Evolutionary conservation across 495 filamentous ascomycete genomes (phyloP).

Genomic region (Tuber melanosporum): DNA sequence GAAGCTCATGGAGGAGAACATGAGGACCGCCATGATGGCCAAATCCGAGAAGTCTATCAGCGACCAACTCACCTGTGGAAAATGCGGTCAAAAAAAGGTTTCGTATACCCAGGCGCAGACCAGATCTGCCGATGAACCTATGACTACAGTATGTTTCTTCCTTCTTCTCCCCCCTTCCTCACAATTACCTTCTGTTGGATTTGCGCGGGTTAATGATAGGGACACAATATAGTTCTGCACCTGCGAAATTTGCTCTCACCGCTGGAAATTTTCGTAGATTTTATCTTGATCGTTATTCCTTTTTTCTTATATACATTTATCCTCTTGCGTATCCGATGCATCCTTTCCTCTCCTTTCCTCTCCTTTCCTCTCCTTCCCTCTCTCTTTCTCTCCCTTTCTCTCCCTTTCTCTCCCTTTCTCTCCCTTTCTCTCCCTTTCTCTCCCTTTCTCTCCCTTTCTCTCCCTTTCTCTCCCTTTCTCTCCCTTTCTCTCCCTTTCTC

Average conservation of each 20-base stretch:
- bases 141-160: slow-evolving; percentile 54
- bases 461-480: neutral
- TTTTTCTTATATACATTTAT: neutral
- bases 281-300: neutral
- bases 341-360: neutral
- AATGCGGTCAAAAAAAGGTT: slow-evolving; percentile 87
- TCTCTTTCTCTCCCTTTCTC: too few species aligned
- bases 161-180: neutral
- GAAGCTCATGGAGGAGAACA: slow-evolving; percentile 75
- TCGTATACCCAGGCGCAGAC: slow-evolving; percentile 95
- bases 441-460: neutral
- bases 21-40: slow-evolving; percentile 89
- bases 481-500: neutral
- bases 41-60: slow-evolving; percentile 82
- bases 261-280: slow-evolving; percentile 56
- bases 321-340: neutral
- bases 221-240: slow-evolving; percentile 54
- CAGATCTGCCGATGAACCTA: slow-evolving; percentile 83
- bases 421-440: neutral
- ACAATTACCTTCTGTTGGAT: neutral
- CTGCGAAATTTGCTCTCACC: slow-evolving; percentile 66
- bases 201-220: neutral
- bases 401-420: neutral
- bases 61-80: slow-evolving; percentile 75
- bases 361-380: neutral